Conservation (phyloP, 2,329 filamentous ascomycete species). For the Capronia coronata region DNA sequence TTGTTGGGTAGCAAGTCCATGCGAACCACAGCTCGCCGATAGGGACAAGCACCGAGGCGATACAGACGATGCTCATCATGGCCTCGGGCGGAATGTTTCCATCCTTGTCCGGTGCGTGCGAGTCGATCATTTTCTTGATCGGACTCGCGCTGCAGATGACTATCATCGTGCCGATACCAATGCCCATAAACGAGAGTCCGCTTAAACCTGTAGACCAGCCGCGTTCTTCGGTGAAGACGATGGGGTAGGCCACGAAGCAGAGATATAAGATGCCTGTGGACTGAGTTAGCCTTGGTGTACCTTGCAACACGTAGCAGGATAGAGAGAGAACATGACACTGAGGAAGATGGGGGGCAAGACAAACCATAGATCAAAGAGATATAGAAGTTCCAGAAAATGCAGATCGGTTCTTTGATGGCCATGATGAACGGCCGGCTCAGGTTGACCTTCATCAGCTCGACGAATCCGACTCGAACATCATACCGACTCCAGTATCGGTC, state of each 20-base stretch:
- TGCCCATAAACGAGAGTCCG: constrained; percentile 72
- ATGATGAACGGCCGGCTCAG: constrained; percentile 71
- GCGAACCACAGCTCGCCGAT: constrained; percentile 78
- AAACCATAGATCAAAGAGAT: constrained; percentile 66
- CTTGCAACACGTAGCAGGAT: too few species aligned
- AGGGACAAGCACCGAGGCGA: constrained; percentile 67
- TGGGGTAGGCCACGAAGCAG: constrained; percentile 84
- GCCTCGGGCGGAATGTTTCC: constrained; percentile 75
- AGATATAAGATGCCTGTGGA: constrained; percentile 69
- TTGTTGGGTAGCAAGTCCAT: constrained; percentile 73
- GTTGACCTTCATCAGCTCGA: constrained; percentile 64
- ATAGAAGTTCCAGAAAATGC: constrained; percentile 68
- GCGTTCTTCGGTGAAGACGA: constrained; percentile 68
- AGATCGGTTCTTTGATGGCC: constrained; percentile 76
- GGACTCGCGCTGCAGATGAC: constrained; percentile 57
- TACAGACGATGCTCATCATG: constrained; percentile 70
- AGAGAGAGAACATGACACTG: too few species aligned
- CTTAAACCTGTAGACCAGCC: constrained; percentile 69
- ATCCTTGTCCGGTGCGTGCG: constrained; percentile 64
- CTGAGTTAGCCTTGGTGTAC: neutral
- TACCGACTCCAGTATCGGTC: constrained; percentile 72
- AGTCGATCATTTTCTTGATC: constrained; percentile 69
- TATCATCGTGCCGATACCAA: constrained; percentile 52
- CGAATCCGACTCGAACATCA: constrained; percentile 62
- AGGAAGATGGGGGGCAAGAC: constrained; percentile 1